Conservation (phyloP, 2,329 filamentous ascomycete genomes). For the Aspergillus sp. region DNA sequence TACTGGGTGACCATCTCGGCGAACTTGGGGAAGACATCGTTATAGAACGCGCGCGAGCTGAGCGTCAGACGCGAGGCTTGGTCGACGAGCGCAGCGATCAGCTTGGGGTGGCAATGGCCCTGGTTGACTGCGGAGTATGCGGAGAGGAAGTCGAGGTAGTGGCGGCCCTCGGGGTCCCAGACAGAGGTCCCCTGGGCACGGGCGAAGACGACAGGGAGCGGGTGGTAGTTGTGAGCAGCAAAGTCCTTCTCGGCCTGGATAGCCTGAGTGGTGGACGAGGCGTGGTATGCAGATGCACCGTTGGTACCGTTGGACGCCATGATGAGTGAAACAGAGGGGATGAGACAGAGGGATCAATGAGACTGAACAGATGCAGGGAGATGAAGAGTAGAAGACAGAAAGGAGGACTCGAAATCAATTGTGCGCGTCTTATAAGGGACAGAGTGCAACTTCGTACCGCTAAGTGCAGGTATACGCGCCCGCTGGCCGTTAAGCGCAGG, state of each 20-base stretch:
- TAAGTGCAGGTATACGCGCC: slow-evolving; percentile 36
- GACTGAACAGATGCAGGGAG: neutral
- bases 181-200: slow-evolving; percentile 81
- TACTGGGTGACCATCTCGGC: slow-evolving; percentile 85
- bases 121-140: slow-evolving; percentile 98
- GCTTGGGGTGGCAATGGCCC: slow-evolving; percentile 94
- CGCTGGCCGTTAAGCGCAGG: slow-evolving; percentile 35
- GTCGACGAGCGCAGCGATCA: slow-evolving; percentile 84
- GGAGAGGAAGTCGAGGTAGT: slow-evolving; percentile 97
- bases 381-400: neutral
- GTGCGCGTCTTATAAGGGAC: slow-evolving; percentile 1
- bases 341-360: slow-evolving; percentile 19
- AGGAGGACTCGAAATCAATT: neutral
- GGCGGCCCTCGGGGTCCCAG: slow-evolving; percentile 93
- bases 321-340: slow-evolving; percentile 14
- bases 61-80: slow-evolving; percentile 88
- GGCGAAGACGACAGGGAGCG: slow-evolving; percentile 89
- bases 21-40: slow-evolving; percentile 96
- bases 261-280: slow-evolving; percentile 73
- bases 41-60: slow-evolving; percentile 94
- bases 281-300: slow-evolving; percentile 58
- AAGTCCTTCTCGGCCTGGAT: slow-evolving; percentile 78
- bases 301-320: slow-evolving; percentile 41
- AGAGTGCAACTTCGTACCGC: slow-evolving; percentile 18
- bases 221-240: slow-evolving; percentile 98